Evolutionary conservation across 129 eudicot species (phyloP).

Genomic region (Logfia minima): DNA sequence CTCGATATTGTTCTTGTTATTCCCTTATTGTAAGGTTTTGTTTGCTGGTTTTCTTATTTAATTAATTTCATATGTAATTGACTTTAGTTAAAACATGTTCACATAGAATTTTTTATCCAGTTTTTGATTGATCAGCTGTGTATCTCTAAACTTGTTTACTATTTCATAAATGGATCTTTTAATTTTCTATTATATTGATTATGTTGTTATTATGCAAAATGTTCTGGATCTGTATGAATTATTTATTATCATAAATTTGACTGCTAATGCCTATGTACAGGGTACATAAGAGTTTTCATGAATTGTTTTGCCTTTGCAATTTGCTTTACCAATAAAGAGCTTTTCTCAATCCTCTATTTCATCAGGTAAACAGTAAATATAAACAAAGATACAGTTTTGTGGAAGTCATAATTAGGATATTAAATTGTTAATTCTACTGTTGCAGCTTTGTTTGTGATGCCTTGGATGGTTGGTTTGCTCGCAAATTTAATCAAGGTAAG

Average conservation of each 20-base stretch:
- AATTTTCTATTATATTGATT: background rate
- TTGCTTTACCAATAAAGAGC: conserved; percentile 72
- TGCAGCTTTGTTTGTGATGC: conserved; percentile 97
- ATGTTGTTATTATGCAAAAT: conserved; percentile 5
- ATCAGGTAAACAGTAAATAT: conserved; percentile 51
- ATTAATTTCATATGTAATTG: no score
- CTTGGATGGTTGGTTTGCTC: conserved; percentile 98
- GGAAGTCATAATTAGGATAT: conserved; percentile 3
- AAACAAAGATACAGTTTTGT: conserved; percentile 4
- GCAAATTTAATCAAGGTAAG: conserved; percentile 93
- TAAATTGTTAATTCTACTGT: conserved; percentile 18
- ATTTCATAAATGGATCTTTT: background rate
- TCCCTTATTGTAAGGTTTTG: background rate
- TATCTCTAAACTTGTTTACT: background rate
- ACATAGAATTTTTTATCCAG: no score
- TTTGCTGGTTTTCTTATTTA: background rate
- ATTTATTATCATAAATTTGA: background rate
- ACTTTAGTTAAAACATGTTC: background rate
- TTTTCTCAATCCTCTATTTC: conserved; percentile 80
- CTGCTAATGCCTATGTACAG: conserved; percentile 43
- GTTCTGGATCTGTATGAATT: background rate
- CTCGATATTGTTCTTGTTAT: background rate
- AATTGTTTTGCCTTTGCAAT: conserved; percentile 83
- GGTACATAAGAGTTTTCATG: conserved; percentile 80
- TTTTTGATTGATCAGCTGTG: background rate